Evolutionary conservation across 805 yeast genomes (phyloP), one percentile per base, ranked within the genome.

Genomic region (Peterozyma xylosa): DNA sequence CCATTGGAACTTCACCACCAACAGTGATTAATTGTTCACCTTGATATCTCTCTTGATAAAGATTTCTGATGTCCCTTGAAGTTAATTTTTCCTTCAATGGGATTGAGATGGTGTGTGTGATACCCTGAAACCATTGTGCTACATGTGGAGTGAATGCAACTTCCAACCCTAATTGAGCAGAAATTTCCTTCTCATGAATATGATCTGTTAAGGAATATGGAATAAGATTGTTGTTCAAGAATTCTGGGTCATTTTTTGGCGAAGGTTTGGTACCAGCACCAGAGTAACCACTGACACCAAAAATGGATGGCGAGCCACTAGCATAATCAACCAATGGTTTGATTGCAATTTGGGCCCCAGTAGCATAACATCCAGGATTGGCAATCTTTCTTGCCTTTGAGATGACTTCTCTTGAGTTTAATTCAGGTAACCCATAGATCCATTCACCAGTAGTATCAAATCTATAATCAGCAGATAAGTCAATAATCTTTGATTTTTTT

Each of bases 241-340:
- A 71, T 46, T 79, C 72, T 41, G 84, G 68, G 61, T 93, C 97
- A 60, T 93, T 93, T 70, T 90, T 89, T 49, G 96, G 96, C 11
- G 96, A 86, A 46, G 99, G 99, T 68, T 95, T 93, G 34, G 99
- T 90, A 52, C 99, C 99, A 10, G 99, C 99, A 47, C 99, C 99
- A 11, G 99, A 93, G 63, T 91, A 93, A 41, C 99, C 99, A 40
- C 96, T 87, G 32, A 93, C 93, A 59, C 99, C 99, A 60, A 93
- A 93, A 11, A 91, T 73, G 3, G 88, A 70, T 42, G 99, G 98
- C 29, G 74, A 70, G 33, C 93, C 93, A 11, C 69, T 66, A 35
- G 80, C 70, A 56, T 76, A 76, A 40, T 80, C 78, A n/a, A 74
- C 65, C 54, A 93, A 70, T 33, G 99, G 99, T 39, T 91, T 81